Base-by-base conservation (phyloP, 305 asterid species). In the Fraxinus xanthoxyloides region DNA sequence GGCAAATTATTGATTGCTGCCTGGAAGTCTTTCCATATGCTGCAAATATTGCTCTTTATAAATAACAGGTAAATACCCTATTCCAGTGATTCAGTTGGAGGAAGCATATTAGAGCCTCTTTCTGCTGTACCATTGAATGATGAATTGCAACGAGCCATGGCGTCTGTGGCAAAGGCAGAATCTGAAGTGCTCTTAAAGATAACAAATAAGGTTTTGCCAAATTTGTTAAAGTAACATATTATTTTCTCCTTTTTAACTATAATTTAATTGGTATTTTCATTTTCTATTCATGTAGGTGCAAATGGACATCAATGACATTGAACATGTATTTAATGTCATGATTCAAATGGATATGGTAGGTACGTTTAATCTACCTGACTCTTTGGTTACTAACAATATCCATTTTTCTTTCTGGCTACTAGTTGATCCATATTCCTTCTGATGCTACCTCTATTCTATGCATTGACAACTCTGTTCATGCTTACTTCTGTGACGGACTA, bases 81-180 rank as follows among this genome's bases (percentile, higher is more conserved):
- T 85, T 88, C 80, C 90, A 94, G 99, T 90, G 95, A 91, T 90
- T 88, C 98, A 92, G 98, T 93, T 88, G 85, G 88, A 43, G 98
- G 94, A 86, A 93, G 89, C 86, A 85, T 91, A 75, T 80, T 94
- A 1, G 99, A 96, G 89, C 99, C 99, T 80, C 92, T 96, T 78
- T 82, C 92, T 84, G 98, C 98, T 77, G 97, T 96, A 82, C 92
- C 98, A 69, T 80, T 96, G 72, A 96, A 96, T 86, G 98, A 94
- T 88, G 97, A 92, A 87, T 90, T 96, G 91, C 97, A 92, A 85
- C 95, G 85, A 86, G 98, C 99, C 76, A 90, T 91, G 88, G 88
- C 88, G 75, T 89, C 98, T 70, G 98, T 92, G 78, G 88, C 90
- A 72, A 94, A 91, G 91, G 99, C 98, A 23, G 99, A 93, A 90